Evolutionary conservation across 2,329 filamentous ascomycete genomes (phyloP), one percentile per base, ranked within the genome.

Genomic region (Paecilomyces dactylethromorphus): DNA sequence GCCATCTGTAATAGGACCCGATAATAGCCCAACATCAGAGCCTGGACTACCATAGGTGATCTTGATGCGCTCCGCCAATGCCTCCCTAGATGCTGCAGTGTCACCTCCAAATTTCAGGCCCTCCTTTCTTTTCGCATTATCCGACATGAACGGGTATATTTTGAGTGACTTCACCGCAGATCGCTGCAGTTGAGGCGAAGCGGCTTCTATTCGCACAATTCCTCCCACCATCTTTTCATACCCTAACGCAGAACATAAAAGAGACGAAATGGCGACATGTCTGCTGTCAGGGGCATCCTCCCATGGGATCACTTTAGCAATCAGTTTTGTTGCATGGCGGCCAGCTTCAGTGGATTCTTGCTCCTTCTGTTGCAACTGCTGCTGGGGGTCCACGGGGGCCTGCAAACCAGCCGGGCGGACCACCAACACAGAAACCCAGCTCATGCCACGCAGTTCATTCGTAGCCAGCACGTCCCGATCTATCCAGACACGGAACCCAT

Each of bases 1-100:
- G 1, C 93, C 92, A 72, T 99, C 91, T 0, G 92, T 97, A 55
- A 99, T 72, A 4, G 94, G 92, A 0, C 94, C 94, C 58, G 89
- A 84, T 1, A 97, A 78, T 18, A 97, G 73, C 1, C 88, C 86
- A 51, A 79, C 75, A 22, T 84, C 83, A 0, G 77, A 78, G 39
- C 79, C 82, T 31, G 79, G 71, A 31, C 80, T 81, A 21, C 85
- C 84, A 65, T 94, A 94, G 2, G 91, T 83, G 11, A 87, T 82
- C 62, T 85, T 84, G 61, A 96, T 86, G 51, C 85, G 84, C 68
- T 88, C 88, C 2, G 87, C 86, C 64, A 78, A 61, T 8, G 92
- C 91, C 68, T 96, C 91, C 56, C 87, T 87, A 65, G 94, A 90
- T 5, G 89, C 84, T 66, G 91, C 90, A 0, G 91, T 90, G 66